A percentile compares a stretch with the other conserved stretches of the same genome.
These are phyloP conservation scores for Xylaria sp. DNA, from an alignment of 2,329 filamentous ascomycete genomes.

Conservation along the genomic window DNA sequence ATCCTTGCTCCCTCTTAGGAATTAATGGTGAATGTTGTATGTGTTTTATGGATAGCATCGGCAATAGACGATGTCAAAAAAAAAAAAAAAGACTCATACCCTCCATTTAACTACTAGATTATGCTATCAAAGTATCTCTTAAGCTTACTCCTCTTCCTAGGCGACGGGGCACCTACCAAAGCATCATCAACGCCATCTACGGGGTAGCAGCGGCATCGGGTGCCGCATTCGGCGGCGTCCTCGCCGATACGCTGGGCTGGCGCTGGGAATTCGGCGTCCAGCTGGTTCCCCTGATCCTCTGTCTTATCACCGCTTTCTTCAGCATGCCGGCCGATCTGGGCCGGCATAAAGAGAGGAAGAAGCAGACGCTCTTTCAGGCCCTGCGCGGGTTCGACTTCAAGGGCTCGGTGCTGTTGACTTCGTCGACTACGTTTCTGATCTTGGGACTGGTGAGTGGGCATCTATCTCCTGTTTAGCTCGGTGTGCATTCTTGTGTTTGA, in stretches of 20 bases:
- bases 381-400: constrained; percentile 66
- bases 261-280: constrained; percentile 76
- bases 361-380: constrained; percentile 56
- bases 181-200: constrained; percentile 73
- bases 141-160: constrained; percentile 38
- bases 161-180: constrained; percentile 75
- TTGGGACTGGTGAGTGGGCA: constrained; percentile 62
- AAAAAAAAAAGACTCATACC: background rate
- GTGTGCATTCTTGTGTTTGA: background rate
- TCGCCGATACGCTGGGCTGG: constrained; percentile 78
- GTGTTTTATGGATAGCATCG: background rate
- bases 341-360: constrained; percentile 54
- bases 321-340: constrained; percentile 65
- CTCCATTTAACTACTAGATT: background rate
- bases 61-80: background rate
- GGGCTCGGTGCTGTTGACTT: constrained; percentile 64
- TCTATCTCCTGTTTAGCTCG: background rate
- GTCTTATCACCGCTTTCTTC: constrained; percentile 56
- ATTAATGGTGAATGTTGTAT: background rate
- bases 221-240: constrained; percentile 74
- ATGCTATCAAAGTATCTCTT: background rate
- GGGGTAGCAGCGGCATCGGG: constrained; percentile 69
- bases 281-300: constrained; percentile 61
- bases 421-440: constrained; percentile 66
- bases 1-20: background rate